Percentiles rank a stretch among this genome's conserved stretches.
Evolutionary conservation across 1,284 basidiomycete species (phyloP).

Genomic region (Puccinia sorghi): DNA sequence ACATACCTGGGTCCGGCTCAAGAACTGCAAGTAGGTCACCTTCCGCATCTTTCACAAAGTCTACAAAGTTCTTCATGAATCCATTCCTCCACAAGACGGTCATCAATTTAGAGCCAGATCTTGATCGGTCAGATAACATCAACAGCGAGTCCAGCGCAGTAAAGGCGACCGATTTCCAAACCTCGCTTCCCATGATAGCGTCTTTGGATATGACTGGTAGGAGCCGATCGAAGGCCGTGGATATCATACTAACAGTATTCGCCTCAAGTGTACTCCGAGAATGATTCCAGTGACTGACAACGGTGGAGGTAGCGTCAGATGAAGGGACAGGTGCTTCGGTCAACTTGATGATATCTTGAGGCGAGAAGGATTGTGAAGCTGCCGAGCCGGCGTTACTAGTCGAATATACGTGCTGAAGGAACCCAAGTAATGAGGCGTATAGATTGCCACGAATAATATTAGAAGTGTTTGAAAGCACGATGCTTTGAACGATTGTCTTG

Average conservation of each 20-base stretch:
- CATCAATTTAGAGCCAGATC: constrained; percentile 58
- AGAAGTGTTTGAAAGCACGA: constrained; percentile 40
- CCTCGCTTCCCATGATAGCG: constrained; percentile 88
- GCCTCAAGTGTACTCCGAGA: constrained; percentile 40
- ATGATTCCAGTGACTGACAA: constrained; percentile 24
- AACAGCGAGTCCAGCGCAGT: constrained; percentile 77
- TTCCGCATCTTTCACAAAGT: constrained; percentile 80
- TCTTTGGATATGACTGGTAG: constrained; percentile 79
- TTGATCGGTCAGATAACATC: constrained; percentile 61
- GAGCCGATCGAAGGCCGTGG: constrained; percentile 68
- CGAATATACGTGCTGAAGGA: constrained; percentile 47
- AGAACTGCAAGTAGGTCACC: constrained; percentile 74
- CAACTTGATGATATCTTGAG: constrained; percentile 28
- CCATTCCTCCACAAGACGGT: constrained; percentile 70
- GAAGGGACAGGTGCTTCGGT: constrained; percentile 5
- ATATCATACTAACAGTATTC: constrained; percentile 59
- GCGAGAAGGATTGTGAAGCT: constrained; percentile 4
- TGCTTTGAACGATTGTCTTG: constrained; percentile 47
- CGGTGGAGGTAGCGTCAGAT: constrained; percentile 33
- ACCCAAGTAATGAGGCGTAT: constrained; percentile 48
- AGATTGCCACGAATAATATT: constrained; percentile 49
- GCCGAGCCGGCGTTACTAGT: constrained; percentile 37
- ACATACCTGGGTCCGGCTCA: constrained; percentile 75
- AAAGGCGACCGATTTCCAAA: constrained; percentile 93
- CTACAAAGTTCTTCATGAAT: constrained; percentile 78